Evolutionary conservation across 1,139 yeast genomes (phyloP).

Genomic region (Diutina ranongensis): DNA sequence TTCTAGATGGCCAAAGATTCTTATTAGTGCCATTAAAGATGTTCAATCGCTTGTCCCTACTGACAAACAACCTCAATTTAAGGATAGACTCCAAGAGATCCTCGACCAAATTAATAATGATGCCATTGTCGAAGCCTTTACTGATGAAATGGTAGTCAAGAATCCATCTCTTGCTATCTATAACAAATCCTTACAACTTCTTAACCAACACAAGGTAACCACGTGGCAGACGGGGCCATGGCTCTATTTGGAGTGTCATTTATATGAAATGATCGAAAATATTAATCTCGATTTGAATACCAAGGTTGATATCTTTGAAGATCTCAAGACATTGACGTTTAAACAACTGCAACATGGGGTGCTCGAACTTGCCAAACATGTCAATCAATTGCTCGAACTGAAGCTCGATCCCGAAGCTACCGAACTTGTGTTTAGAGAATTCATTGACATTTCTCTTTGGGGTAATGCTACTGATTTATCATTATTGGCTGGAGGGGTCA

Average conservation of each 20-base stretch:
- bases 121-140: constrained; percentile 29
- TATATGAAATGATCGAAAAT: constrained; percentile 43
- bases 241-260: constrained; percentile 77
- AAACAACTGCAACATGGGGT: constrained; percentile 68
- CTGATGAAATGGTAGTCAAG: constrained; percentile 7
- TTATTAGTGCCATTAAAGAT: constrained; percentile 59
- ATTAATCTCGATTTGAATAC: constrained; percentile 15
- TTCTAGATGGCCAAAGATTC: constrained; percentile 79
- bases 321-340: constrained; percentile 64
- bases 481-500: constrained; percentile 67
- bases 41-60: constrained; percentile 19
- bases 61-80: constrained; percentile 24
- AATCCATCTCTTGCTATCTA: constrained; percentile 16
- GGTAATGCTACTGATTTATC: constrained; percentile 97
- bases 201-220: constrained; percentile 17
- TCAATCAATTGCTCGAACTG: constrained; percentile 28
- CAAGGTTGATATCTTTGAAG: constrained; percentile 57
- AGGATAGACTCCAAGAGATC: constrained; percentile 14
- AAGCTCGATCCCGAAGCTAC: constrained; percentile 34
- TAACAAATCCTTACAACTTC: constrained; percentile 31
- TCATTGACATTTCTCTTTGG: constrained; percentile 85
- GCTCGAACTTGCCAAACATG: constrained; percentile 67
- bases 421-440: constrained; percentile 56
- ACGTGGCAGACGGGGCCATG: constrained; percentile 90
- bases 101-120: constrained; percentile 28